phyloP scores from a whole-genome alignment of 2,329 filamentous ascomycete species.

The Aspergillus carbonarius region DNA sequence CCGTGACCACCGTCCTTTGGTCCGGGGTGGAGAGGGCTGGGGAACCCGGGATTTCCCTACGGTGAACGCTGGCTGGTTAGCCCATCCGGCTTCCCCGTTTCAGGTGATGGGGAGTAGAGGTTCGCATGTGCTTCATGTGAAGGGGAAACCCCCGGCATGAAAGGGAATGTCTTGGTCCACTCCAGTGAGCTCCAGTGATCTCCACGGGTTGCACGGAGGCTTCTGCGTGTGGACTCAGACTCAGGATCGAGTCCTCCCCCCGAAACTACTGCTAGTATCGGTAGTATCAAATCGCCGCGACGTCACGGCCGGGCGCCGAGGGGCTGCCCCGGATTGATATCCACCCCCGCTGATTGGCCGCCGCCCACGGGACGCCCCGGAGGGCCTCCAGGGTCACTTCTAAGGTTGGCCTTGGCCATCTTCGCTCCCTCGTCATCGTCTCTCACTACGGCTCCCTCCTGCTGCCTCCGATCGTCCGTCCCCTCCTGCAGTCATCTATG shows the following conservation, averaged over 20 bases:
- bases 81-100: background rate
- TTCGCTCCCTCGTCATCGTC: constrained; percentile 4
- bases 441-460: background rate
- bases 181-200: too few species aligned
- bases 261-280: background rate
- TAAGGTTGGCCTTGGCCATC: constrained; percentile 2
- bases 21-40: constrained; percentile 3
- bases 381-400: constrained; percentile 1
- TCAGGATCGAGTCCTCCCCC: background rate
- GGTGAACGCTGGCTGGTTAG: background rate
- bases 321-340: constrained; percentile 12
- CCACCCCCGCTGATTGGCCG: constrained; percentile 17
- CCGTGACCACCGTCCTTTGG: constrained; percentile 7
- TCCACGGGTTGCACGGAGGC: too few species aligned
- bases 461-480: background rate
- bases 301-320: constrained; percentile 17
- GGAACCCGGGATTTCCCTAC: constrained; percentile 16
- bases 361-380: constrained; percentile 19
- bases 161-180: too few species aligned
- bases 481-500: background rate
- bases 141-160: too few species aligned
- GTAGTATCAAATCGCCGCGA: background rate
- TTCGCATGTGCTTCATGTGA: background rate
- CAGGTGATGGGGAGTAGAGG: background rate
- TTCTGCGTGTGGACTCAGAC: background rate